These are phyloP conservation scores for Eucalyptus erythrocorys DNA, from an alignment of 345 rosid genomes.

Conservation along the genomic window DNA sequence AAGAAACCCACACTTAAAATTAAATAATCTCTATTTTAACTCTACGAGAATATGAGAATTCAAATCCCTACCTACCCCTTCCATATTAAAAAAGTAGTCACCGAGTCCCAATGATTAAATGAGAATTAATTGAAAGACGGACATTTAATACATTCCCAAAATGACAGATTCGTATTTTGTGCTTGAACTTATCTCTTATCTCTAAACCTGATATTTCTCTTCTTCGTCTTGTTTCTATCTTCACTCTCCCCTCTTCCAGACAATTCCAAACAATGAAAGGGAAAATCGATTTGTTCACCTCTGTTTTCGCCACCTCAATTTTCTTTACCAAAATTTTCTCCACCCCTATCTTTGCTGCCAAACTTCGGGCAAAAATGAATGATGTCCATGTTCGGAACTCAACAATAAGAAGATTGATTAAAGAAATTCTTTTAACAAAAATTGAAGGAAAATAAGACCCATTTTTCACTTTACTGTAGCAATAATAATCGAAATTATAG, in stretches of 20 bases:
- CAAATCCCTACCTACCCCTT: fast-evolving
- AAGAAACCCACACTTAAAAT: fast-evolving
- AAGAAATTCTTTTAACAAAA: not conserved
- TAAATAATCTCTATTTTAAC: fast-evolving
- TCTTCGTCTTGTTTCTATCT: not conserved
- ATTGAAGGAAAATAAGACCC: not conserved
- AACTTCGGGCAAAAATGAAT: not conserved
- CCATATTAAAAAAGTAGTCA: fast-evolving
- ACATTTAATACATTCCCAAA: not conserved
- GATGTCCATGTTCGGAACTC: not conserved
- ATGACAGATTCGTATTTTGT: not conserved
- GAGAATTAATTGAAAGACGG: not conserved
- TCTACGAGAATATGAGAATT: fast-evolving
- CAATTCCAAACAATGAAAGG: not conserved
- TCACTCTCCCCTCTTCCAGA: not conserved
- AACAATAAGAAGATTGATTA: not conserved
- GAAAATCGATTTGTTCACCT: not conserved
- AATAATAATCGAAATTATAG: no score
- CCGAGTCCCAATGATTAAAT: fast-evolving
- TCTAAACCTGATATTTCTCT: not conserved
- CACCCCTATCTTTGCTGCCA: not conserved
- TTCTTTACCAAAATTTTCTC: not conserved
- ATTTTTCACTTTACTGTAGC: not conserved
- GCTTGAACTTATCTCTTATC: not conserved
- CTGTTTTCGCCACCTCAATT: not conserved